Percentiles rank a stretch among this genome's conserved stretches.
Evolutionary conservation across 805 yeast species (phyloP).

Genomic region (Saturnispora silvae): DNA sequence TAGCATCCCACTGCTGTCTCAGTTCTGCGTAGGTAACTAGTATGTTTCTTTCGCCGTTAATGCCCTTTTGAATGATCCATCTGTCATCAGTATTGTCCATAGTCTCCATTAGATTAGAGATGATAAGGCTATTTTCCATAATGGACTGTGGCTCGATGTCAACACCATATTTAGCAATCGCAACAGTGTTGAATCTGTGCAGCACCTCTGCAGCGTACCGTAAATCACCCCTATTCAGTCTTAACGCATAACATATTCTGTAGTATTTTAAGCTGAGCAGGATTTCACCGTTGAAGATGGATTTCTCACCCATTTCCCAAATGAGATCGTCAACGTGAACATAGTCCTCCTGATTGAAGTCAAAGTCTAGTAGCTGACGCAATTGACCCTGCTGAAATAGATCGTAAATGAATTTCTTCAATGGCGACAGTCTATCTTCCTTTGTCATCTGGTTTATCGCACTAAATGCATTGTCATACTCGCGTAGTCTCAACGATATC

Average conservation of each 20-base stretch:
- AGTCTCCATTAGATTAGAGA: slow-evolving; percentile 31
- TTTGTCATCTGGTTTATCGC: slow-evolving; percentile 21
- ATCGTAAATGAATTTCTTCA: slow-evolving; percentile 28
- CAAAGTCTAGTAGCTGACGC: slow-evolving; percentile 30
- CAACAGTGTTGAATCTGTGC: slow-evolving; percentile 29
- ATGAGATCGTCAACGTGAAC: slow-evolving; percentile 34
- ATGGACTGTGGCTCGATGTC: slow-evolving; percentile 9
- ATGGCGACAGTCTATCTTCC: slow-evolving; percentile 17
- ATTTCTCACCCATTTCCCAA: slow-evolving; percentile 20
- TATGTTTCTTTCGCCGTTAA: slow-evolving; percentile 5
- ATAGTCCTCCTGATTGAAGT: slow-evolving; percentile 34
- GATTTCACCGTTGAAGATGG: slow-evolving; percentile 18
- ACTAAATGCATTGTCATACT: slow-evolving; percentile 23
- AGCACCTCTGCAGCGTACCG: slow-evolving; percentile 38
- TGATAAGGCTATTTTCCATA: slow-evolving; percentile 29
- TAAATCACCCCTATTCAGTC: slow-evolving; percentile 37
- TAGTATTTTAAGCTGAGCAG: slow-evolving; percentile 31
- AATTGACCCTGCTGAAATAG: slow-evolving; percentile 32
- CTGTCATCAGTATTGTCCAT: slow-evolving; percentile 27
- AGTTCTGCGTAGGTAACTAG: slow-evolving; percentile 15
- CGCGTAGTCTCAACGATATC: slow-evolving; percentile 22
- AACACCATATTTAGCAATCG: slow-evolving; percentile 2
- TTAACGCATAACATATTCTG: slow-evolving; percentile 41
- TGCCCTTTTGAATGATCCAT: slow-evolving; percentile 28
- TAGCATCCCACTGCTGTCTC: slow-evolving; percentile 16